phyloP scores from a whole-genome alignment of 371 early-diverging fungal species.

The Haplosporangium sp. region DNA sequence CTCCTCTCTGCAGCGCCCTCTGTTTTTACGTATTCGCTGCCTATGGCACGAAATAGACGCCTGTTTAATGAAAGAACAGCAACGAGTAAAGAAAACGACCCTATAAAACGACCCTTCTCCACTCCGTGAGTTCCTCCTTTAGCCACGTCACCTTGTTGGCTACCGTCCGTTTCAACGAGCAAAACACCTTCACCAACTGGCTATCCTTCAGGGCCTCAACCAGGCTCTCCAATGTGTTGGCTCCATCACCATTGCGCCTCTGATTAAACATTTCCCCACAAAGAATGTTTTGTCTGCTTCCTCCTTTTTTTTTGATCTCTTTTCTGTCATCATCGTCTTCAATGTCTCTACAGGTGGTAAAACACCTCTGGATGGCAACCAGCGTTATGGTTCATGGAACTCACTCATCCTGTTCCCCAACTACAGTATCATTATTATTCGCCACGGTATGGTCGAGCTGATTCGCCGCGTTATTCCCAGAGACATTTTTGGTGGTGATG shows the following conservation, averaged over 20 bases:
- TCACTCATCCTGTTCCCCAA: slow-evolving; percentile 54
- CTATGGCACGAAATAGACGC: no score
- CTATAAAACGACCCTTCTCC: no score
- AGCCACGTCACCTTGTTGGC: slow-evolving; percentile 24
- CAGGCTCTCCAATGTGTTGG: slow-evolving; percentile 61
- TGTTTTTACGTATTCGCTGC: no score
- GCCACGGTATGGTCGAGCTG: slow-evolving; percentile 64
- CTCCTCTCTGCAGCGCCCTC: no score
- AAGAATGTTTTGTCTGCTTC: slow-evolving; percentile 56
- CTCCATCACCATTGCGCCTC: slow-evolving; percentile 60
- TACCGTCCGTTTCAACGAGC: slow-evolving; percentile 37
- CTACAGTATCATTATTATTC: slow-evolving; percentile 58
- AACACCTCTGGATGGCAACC: slow-evolving; percentile 17
- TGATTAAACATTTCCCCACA: slow-evolving; percentile 58
- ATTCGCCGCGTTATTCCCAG: slow-evolving; percentile 67
- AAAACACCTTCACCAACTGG: slow-evolving; percentile 16
- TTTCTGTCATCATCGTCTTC: slow-evolving; percentile 58
- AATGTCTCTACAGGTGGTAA: slow-evolving; percentile 62
- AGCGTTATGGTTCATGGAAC: slow-evolving; percentile 46
- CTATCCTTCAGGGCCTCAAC: slow-evolving; percentile 49
- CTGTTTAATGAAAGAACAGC: no score
- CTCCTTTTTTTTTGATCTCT: slow-evolving; percentile 54
- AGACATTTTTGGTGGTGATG: slow-evolving; percentile 68
- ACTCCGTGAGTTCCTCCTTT: neutral
- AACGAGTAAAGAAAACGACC: no score